A percentile compares a stretch with the other conserved stretches of the same genome.
Evolutionary conservation across 2,329 filamentous ascomycete genomes (phyloP).

Genomic region (Dissoconium aciculare): DNA sequence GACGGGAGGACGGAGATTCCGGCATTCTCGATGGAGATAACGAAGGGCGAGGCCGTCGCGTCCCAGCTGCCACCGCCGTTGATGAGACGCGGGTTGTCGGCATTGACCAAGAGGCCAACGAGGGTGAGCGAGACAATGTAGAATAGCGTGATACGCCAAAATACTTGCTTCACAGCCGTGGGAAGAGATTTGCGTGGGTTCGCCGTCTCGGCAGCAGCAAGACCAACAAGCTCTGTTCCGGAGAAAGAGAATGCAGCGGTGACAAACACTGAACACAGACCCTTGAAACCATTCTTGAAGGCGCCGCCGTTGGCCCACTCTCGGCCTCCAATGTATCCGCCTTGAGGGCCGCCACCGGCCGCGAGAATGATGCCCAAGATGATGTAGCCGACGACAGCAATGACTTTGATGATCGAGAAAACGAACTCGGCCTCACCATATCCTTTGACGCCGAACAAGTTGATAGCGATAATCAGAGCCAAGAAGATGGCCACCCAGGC

Average conservation of each 20-base stretch:
- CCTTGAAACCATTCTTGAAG: constrained; percentile 46
- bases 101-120: constrained; percentile 23
- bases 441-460: constrained; percentile 22
- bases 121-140: constrained; percentile 23
- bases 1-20: constrained; percentile 45
- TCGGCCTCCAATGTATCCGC: constrained; percentile 44
- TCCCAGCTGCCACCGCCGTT: constrained; percentile 22
- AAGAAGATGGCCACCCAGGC: constrained; percentile 24
- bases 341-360: constrained; percentile 40
- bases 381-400: constrained; percentile 46
- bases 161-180: constrained; percentile 23
- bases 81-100: constrained; percentile 22
- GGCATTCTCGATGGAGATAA: constrained; percentile 48
- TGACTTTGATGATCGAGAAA: constrained; percentile 24
- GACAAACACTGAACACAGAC: constrained; percentile 49
- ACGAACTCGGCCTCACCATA: constrained; percentile 26
- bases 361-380: constrained; percentile 47
- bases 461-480: constrained; percentile 18
- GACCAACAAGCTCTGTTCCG: constrained; percentile 49
- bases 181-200: constrained; percentile 35
- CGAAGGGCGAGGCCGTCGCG: constrained; percentile 44
- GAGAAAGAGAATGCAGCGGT: constrained; percentile 49
- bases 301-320: constrained; percentile 29
- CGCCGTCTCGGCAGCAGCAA: constrained; percentile 38
- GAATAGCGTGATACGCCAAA: constrained; percentile 24